Conservation (phyloP, 2,329 filamentous ascomycete genomes). For the Colletotrichum cuscutae region DNA sequence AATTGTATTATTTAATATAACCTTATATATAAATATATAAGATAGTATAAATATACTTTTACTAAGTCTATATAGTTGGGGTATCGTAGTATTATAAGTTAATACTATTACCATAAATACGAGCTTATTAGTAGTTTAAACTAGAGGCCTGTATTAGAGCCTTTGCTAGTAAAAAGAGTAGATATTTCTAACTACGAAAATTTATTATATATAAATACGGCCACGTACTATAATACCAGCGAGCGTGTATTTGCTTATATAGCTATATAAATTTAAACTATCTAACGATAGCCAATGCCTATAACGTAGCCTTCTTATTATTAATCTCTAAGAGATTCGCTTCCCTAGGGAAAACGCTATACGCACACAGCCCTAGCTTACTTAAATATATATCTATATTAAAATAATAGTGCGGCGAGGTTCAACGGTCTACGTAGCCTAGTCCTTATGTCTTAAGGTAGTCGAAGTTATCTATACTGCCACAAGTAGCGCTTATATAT, state of each 20-base stretch:
- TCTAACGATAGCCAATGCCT: neutral
- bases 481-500: too few species aligned
- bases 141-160: neutral
- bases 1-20: too few species aligned
- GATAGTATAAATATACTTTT: too few species aligned
- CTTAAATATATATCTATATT: too few species aligned
- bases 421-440: too few species aligned
- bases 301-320: neutral
- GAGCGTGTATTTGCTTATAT: neutral
- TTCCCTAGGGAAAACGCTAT: neutral
- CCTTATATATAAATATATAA: too few species aligned
- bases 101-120: too few species aligned
- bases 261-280: neutral
- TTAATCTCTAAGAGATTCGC: neutral
- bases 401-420: accelerated
- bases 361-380: accelerated
- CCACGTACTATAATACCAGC: neutral
- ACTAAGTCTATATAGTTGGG: too few species aligned
- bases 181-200: neutral
- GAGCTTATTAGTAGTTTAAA: too few species aligned
- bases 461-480: too few species aligned
- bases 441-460: too few species aligned
- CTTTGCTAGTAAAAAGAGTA: neutral
- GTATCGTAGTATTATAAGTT: too few species aligned
- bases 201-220: neutral